Percentiles rank a stretch among this genome's conserved stretches.
Conservation (phyloP, 2,329 filamentous ascomycete genomes). For the Neonectria neomacrospora region DNA sequence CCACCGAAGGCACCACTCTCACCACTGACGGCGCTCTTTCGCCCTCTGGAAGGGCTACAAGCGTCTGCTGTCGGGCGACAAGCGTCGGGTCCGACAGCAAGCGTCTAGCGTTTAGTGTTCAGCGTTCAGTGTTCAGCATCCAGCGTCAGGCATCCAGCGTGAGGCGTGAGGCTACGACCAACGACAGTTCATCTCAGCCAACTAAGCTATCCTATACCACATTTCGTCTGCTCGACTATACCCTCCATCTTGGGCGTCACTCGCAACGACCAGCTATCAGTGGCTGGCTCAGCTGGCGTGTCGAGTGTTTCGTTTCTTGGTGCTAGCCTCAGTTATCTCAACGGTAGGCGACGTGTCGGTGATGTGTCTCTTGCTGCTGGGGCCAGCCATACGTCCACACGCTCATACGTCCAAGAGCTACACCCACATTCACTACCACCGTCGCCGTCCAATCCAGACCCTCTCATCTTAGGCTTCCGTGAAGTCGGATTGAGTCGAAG, state of each 20-base stretch:
- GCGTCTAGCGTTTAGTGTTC: not conserved
- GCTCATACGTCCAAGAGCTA: not conserved
- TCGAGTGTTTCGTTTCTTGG: constrained; percentile 26
- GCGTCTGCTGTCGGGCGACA: constrained; percentile 1
- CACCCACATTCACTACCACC: constrained; percentile 25
- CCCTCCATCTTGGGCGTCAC: constrained; percentile 20
- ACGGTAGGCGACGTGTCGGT: constrained; percentile 25
- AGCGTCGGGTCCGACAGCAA: constrained; percentile 1
- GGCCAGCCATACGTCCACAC: constrained; percentile 14
- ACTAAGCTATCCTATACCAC: constrained; percentile 14
- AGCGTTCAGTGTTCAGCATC: not conserved
- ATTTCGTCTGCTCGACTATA: constrained; percentile 15
- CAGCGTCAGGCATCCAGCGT: not conserved
- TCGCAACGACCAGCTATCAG: constrained; percentile 9
- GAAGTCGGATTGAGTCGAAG: constrained; percentile 24
- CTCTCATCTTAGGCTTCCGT: constrained; percentile 24
- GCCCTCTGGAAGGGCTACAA: constrained; percentile 27
- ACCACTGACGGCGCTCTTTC: constrained; percentile 27
- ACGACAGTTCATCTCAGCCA: constrained; percentile 25
- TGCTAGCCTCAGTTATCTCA: constrained; percentile 14
- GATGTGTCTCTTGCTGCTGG: constrained; percentile 23
- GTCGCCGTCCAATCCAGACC: constrained; percentile 22
- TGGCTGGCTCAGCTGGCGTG: constrained; percentile 13
- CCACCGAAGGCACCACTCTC: constrained; percentile 15
- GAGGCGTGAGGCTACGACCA: constrained; percentile 21